Conservation (phyloP, 805 yeast species). For the Priceomyces medius region DNA sequence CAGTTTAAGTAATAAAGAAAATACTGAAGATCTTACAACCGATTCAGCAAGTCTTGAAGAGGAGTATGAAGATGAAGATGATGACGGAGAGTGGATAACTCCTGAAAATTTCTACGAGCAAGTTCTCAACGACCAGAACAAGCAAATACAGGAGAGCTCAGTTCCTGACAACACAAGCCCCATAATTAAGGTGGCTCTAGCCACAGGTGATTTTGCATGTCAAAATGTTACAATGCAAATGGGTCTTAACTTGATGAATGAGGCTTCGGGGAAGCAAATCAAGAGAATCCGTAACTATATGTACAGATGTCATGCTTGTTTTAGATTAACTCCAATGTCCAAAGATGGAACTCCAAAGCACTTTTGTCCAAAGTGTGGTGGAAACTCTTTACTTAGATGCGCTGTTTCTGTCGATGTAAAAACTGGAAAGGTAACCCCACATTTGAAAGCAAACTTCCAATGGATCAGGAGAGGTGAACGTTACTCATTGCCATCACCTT, state of each 20-base stretch:
- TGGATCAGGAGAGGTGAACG: slow-evolving; percentile 90
- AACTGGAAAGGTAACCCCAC: slow-evolving; percentile 84
- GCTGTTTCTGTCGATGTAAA: slow-evolving; percentile 79
- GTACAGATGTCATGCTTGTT: slow-evolving; percentile 98
- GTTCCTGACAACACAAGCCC: slow-evolving; percentile 21
- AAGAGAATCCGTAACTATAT: slow-evolving; percentile 84
- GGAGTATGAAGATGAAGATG: slow-evolving; percentile 73
- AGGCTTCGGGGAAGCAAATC: slow-evolving; percentile 80
- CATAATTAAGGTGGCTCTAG: slow-evolving; percentile 72
- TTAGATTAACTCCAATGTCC: slow-evolving; percentile 74
- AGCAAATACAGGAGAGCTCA: slow-evolving; percentile 45
- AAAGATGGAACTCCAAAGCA: slow-evolving; percentile 75
- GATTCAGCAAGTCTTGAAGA: slow-evolving; percentile 28
- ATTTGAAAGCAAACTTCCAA: slow-evolving; percentile 85
- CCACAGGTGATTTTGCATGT: slow-evolving; percentile 96
- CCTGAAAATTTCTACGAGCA: slow-evolving; percentile 77
- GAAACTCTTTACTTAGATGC: slow-evolving; percentile 83
- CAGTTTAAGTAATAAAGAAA: no score
- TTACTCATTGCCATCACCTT: slow-evolving; percentile 83
- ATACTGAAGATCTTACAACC: slow-evolving; percentile 10
- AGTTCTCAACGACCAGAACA: slow-evolving; percentile 64
- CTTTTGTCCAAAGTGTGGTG: slow-evolving; percentile 96
- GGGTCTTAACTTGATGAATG: slow-evolving; percentile 82
- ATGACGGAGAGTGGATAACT: slow-evolving; percentile 88
- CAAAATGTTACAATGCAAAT: slow-evolving; percentile 93